Percentiles rank a stretch among this genome's conserved stretches.
Conservation (phyloP, 2,329 filamentous ascomycete genomes). For the Aspergillus sp. region DNA sequence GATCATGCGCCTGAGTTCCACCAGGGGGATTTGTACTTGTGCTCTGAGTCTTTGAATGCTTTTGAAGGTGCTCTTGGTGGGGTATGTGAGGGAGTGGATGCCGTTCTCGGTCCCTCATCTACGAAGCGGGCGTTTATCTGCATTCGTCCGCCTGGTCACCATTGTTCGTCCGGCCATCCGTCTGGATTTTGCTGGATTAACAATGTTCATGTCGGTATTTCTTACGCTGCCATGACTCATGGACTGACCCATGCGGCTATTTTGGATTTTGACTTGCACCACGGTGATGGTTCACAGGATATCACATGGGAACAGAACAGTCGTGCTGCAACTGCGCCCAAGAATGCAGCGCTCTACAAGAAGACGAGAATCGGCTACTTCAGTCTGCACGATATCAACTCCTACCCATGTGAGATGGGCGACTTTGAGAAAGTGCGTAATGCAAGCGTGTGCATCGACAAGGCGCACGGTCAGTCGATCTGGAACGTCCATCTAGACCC, state of each 20-base stretch:
- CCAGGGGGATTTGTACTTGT: slow-evolving; percentile 85
- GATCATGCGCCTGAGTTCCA: slow-evolving; percentile 56
- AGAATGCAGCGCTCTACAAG: slow-evolving; percentile 69
- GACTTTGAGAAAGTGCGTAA: slow-evolving; percentile 89
- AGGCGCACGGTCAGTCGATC: slow-evolving; percentile 84
- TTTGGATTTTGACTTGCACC: slow-evolving; percentile 84
- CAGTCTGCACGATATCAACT: slow-evolving; percentile 96
- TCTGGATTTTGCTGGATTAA: slow-evolving; percentile 99
- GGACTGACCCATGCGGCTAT: slow-evolving; percentile 90
- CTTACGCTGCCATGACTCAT: slow-evolving; percentile 76
- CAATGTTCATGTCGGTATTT: slow-evolving; percentile 94
- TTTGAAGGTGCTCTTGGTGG: slow-evolving; percentile 88
- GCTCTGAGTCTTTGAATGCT: slow-evolving; percentile 74
- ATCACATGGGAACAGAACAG: slow-evolving; percentile 89
- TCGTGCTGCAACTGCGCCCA: slow-evolving; percentile 56
- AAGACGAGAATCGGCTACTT: slow-evolving; percentile 91
- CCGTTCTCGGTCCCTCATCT: slow-evolving; percentile 61
- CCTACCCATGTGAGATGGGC: slow-evolving; percentile 91
- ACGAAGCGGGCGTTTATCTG: slow-evolving; percentile 81
- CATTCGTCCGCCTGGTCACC: slow-evolving; percentile 87
- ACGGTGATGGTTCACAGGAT: slow-evolving; percentile 90
- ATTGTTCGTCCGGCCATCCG: slow-evolving; percentile 81
- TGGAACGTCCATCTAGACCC: slow-evolving; percentile 93
- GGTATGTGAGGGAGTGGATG: slow-evolving; percentile 86
- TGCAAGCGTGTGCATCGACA: slow-evolving; percentile 88